Evolutionary conservation across 768 basidiomycete species (phyloP).

Genomic region (Suillus weaverae): DNA sequence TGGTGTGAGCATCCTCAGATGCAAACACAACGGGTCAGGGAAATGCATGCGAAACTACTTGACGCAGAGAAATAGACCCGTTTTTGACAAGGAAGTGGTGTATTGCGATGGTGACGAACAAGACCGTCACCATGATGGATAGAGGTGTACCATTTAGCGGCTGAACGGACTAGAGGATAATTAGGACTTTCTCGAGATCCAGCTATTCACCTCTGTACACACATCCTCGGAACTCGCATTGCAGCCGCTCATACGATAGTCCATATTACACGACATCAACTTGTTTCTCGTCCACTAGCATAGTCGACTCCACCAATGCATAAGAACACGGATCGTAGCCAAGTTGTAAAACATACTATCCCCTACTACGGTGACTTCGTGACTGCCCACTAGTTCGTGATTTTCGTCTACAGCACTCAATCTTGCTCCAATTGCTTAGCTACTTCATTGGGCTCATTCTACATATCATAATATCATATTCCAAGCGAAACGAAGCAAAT

Average conservation of each 20-base stretch:
- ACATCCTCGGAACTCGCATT: not conserved
- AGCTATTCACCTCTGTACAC: not conserved
- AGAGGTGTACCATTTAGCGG: not conserved
- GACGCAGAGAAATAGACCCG: not conserved
- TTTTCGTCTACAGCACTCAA: no score
- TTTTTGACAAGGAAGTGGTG: not conserved
- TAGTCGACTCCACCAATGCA: not conserved
- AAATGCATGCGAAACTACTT: not conserved
- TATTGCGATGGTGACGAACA: slow-evolving; percentile 1
- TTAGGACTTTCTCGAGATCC: not conserved
- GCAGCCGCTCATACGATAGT: not conserved
- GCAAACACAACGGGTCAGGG: not conserved
- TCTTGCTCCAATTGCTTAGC: no score
- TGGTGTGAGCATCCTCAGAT: not conserved
- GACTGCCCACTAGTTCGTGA: no score
- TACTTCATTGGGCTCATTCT: no score
- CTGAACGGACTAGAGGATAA: not conserved
- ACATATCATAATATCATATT: no score
- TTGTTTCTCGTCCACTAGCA: not conserved
- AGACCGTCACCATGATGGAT: not conserved
- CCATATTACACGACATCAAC: not conserved
- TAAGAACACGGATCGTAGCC: not conserved
- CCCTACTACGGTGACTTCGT: no score
- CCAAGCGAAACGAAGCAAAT: no score
- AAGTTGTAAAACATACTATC: not conserved